Evolutionary conservation across 331 rosid genomes (phyloP).

Genomic region (Quercus tomentella): DNA sequence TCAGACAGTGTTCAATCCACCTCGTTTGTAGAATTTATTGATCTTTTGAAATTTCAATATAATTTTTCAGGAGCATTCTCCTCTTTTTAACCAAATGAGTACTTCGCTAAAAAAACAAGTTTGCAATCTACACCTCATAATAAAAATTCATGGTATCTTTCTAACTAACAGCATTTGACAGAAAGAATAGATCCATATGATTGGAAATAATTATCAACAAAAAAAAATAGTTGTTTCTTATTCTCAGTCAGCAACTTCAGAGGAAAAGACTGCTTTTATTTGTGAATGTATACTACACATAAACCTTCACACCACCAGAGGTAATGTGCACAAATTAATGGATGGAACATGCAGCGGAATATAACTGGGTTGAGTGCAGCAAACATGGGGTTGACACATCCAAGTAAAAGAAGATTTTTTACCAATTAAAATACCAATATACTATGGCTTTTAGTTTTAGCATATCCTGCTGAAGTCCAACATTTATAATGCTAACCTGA

Average conservation of each 20-base stretch:
- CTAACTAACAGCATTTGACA: neutral
- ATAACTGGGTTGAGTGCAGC: neutral
- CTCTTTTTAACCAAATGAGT: neutral
- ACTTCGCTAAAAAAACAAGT: neutral
- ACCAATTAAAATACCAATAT: neutral
- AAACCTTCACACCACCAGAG: neutral
- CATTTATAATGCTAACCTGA: constrained; percentile 52
- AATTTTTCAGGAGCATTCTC: neutral
- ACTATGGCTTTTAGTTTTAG: neutral
- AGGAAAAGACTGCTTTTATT: neutral
- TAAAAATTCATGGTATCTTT: neutral
- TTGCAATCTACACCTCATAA: neutral
- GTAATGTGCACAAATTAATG: neutral
- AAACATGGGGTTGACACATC: neutral
- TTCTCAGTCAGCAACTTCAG: neutral
- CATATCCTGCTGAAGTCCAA: neutral
- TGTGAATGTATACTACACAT: neutral
- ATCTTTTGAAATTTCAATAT: neutral
- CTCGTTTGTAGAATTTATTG: too few species aligned
- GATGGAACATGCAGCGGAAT: neutral
- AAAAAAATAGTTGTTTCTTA: neutral
- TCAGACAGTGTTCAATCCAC: too few species aligned
- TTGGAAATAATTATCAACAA: neutral
- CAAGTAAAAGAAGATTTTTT: neutral
- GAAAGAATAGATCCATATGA: neutral